A percentile compares a stretch with the other conserved stretches of the same genome.
phyloP scores from a whole-genome alignment of 306 rosid species.

The Pueraria montana region DNA sequence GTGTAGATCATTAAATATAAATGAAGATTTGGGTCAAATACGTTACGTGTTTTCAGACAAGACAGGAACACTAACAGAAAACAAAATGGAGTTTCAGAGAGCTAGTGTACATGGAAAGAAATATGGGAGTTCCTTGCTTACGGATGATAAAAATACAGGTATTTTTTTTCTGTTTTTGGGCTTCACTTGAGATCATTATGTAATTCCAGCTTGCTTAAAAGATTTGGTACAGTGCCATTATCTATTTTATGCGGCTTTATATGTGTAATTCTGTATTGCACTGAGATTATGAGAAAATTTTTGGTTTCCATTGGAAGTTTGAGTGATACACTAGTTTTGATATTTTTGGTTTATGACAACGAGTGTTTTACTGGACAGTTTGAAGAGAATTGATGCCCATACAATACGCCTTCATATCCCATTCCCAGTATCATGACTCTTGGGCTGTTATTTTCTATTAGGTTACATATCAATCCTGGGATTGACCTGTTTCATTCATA shows the following conservation, averaged over 20 bases:
- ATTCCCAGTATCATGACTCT: not conserved
- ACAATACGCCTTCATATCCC: not conserved
- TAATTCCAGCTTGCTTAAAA: conserved; percentile 12
- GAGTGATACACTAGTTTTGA: conserved; percentile 10
- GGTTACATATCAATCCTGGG: conserved; percentile 5
- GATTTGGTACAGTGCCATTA: not conserved
- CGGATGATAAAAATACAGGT: conserved; percentile 53
- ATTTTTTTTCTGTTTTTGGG: conserved; percentile 18
- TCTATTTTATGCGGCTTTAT: not conserved
- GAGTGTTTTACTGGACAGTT: conserved; percentile 13
- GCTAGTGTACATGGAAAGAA: conserved; percentile 72
- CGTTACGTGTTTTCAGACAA: conserved; percentile 87
- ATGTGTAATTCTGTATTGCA: not conserved
- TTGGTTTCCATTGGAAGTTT: not conserved
- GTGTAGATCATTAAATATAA: conserved; percentile 89
- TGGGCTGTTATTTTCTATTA: conserved; percentile 9
- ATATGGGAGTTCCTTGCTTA: conserved; percentile 60
- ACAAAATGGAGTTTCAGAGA: conserved; percentile 85
- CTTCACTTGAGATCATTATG: conserved; percentile 15
- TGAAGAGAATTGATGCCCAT: not conserved
- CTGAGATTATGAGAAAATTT: not conserved
- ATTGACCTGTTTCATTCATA: not conserved
- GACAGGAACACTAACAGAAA: conserved; percentile 92
- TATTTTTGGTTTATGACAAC: not conserved
- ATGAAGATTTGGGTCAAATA: conserved; percentile 92